These are phyloP conservation scores for Pleoardoris graminearum DNA, from an alignment of 2,329 filamentous ascomycete genomes.

Conservation along the genomic window DNA sequence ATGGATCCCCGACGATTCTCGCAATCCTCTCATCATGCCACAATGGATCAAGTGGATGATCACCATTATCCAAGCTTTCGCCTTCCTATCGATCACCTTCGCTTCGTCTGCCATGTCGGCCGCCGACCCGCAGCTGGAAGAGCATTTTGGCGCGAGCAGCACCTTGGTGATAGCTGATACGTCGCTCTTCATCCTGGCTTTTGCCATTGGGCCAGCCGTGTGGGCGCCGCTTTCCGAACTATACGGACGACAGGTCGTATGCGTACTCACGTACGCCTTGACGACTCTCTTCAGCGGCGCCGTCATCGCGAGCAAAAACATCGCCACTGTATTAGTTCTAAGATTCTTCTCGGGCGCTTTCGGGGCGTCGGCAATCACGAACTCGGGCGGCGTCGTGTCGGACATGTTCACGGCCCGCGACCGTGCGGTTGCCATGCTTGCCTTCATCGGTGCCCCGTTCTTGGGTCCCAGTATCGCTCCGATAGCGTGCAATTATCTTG, in stretches of 20 bases:
- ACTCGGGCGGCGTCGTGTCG: slow-evolving; percentile 49
- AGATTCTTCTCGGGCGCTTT: slow-evolving; percentile 49
- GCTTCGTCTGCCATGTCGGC: slow-evolving; percentile 69
- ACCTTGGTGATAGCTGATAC: slow-evolving; percentile 64
- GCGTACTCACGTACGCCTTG: slow-evolving; percentile 37
- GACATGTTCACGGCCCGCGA: slow-evolving; percentile 28
- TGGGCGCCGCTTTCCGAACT: slow-evolving; percentile 65
- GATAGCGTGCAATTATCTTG: slow-evolving; percentile 39
- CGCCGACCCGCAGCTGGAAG: slow-evolving; percentile 57
- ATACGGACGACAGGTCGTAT: slow-evolving; percentile 52
- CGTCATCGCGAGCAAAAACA: slow-evolving; percentile 50
- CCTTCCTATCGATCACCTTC: slow-evolving; percentile 70
- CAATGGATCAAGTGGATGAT: slow-evolving; percentile 60
- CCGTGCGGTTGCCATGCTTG: slow-evolving; percentile 51
- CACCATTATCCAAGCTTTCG: slow-evolving; percentile 64
- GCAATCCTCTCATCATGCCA: slow-evolving; percentile 66
- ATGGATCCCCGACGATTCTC: slow-evolving; percentile 67
- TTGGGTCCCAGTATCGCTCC: slow-evolving; percentile 53
- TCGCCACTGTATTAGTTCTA: slow-evolving; percentile 49
- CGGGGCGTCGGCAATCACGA: slow-evolving; percentile 50
- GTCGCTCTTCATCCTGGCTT: slow-evolving; percentile 66
- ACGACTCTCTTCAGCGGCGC: slow-evolving; percentile 24
- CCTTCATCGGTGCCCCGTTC: slow-evolving; percentile 52
- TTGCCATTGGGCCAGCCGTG: slow-evolving; percentile 63
- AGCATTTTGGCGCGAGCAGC: slow-evolving; percentile 57